Evolutionary conservation across 495 filamentous ascomycete species (phyloP), one percentile per base, ranked within the genome.

Genomic region (Talaromyces wortmannii): DNA sequence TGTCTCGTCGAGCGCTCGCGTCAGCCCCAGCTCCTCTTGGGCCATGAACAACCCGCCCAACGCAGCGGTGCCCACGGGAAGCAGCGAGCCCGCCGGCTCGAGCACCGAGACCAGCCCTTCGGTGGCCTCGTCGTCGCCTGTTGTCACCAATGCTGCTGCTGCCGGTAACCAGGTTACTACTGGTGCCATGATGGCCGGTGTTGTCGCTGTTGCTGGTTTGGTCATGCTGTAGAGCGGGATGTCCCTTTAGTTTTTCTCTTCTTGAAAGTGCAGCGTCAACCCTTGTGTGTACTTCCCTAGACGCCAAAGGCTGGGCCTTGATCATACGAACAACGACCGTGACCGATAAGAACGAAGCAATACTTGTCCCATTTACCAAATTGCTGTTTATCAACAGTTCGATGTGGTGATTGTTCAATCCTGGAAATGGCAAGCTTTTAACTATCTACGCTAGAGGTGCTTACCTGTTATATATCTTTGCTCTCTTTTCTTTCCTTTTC

Each of bases 171-270:
- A 75, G 58, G 23, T 68, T 40, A 62, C 67, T 15, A 70, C 68
- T 45, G 59, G 47, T 29, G 43, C 61, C 5, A 55, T 73, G 44
- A 60, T 67, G 18, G 76, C 64, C 29, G 77, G 69, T 64, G 65
- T 68, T 6, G 54, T 74, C 52, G 76, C 71, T 45, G 65, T 71
- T 51, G 78, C 74, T 42, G 74, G 73, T 36, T 51, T 78, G 44
- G 53, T 72, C 48, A 57, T 78, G 63, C 65, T 77, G 31, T 80
- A 73, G 69, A 52, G 36, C 50, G n/a, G 31, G n/a, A 4, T 52
- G 13, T 7, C 18, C 29, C 13, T 10, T 45, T 44, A 4, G 23
- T 1, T 23, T 23, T 23, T 23, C 23, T 23, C 23, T 23, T 23
- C 23, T 23, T 23, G n/a, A 23, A 23, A 23, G 23, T 23, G 23